These are phyloP conservation scores for Teratosphaeria destructans DNA, from an alignment of 2,329 filamentous ascomycete species.

Conservation along the genomic window DNA sequence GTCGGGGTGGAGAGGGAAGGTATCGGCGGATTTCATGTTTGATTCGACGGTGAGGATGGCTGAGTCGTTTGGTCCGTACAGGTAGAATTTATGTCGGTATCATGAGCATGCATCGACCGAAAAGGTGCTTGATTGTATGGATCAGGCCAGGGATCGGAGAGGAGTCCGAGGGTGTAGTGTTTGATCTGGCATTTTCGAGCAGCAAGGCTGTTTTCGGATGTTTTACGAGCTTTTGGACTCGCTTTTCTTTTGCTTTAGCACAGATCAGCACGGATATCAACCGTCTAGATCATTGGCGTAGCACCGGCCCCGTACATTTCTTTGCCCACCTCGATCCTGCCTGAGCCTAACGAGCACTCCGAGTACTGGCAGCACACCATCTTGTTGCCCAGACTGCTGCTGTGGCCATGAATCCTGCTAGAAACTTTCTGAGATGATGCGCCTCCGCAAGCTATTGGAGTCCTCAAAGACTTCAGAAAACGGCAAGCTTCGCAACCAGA, in stretches of 20 bases:
- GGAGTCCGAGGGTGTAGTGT: neutral
- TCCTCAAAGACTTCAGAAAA: neutral
- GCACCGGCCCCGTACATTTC: neutral
- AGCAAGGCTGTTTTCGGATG: neutral
- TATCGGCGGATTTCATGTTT: neutral
- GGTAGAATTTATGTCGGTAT: neutral
- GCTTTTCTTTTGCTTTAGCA: too few species aligned
- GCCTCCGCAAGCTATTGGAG: neutral
- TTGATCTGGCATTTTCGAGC: neutral
- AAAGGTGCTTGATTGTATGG: neutral
- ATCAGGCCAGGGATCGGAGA: neutral
- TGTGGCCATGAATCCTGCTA: neutral
- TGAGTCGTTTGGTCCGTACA: neutral
- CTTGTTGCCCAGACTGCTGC: neutral
- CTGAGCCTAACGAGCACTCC: neutral
- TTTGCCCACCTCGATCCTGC: neutral
- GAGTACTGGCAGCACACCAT: neutral
- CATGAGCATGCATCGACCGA: neutral
- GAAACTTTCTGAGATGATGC: neutral
- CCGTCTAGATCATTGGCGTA: too few species aligned
- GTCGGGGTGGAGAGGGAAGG: neutral
- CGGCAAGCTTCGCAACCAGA: conserved; percentile 2
- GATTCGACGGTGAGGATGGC: neutral
- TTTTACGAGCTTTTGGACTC: neutral
- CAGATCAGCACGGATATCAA: too few species aligned